Evolutionary conservation across 495 filamentous ascomycete species (phyloP), one percentile per base, ranked within the genome.

Genomic region (Extremus antarcticus): DNA sequence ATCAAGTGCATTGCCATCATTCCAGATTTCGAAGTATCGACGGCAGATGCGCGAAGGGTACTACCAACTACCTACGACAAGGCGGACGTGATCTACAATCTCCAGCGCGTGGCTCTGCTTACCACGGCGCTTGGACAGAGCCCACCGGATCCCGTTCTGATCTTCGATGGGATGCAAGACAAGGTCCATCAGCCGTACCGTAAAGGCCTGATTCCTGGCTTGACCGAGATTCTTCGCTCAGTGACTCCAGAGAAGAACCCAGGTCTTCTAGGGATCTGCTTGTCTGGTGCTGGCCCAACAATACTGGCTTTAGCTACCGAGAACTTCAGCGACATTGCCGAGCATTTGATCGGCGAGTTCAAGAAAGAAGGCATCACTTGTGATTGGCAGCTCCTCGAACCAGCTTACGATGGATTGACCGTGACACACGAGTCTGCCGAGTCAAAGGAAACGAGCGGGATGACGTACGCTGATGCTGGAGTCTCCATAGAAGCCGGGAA

Each of bases 131-230:
- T 98, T 57, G 90, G 90, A 45, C 78, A 84, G 58, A 88, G 84
- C 16, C 92, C 92, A 7, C 91, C 90, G n/a, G 84, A 95, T 64
- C 80, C 91, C 39, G 84, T 90, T 57, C 83, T 89, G 69, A 97
- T 98, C 66, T 94, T 88, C 73, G 77, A 90, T 24, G 91, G 88
- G 24, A 98, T 98, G 92, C 90, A 95, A 70, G 92, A 98, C 72
- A 92, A 88, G 68, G 76, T 98, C 39, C 92, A 98, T 69, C 92
- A 98, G 68, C 91, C 87, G 10, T 95, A 97, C 71, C 82, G 92
- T 43, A 82, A 87, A 67, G 83, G 76, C 13, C 76, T 98, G 48
- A 90, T 98, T 57, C 92, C 91, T 1, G 90, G 92, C 0, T 72
- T 98, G 51, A 84, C 85, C n/a, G 86, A 94, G 63, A 87, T 95